A percentile compares a stretch with the other conserved stretches of the same genome.
Conservation (phyloP, 495 filamentous ascomycete genomes). For the Tuber brumale region DNA sequence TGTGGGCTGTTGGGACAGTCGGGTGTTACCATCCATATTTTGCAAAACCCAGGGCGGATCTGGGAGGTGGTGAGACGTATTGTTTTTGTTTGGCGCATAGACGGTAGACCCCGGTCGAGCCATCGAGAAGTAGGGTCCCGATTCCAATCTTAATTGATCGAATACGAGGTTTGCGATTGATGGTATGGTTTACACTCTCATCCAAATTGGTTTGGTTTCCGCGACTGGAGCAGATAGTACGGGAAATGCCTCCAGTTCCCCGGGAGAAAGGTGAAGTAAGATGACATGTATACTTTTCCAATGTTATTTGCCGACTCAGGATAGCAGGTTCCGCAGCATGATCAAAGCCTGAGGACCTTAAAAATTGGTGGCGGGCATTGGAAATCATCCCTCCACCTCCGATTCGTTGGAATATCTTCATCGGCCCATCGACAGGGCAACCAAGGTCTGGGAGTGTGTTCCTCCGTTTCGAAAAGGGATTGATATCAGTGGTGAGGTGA, state of each 20-base stretch:
- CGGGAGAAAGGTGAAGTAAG: conserved; percentile 95
- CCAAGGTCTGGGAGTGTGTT: conserved; percentile 76
- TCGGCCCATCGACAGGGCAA: conserved; percentile 75
- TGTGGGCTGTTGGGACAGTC: conserved; percentile 98
- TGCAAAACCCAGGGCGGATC: conserved; percentile 85
- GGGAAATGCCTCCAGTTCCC: conserved; percentile 98
- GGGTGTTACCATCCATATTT: conserved; percentile 94
- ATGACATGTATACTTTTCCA: conserved; percentile 95
- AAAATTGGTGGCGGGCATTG: conserved; percentile 78
- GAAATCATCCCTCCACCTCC: conserved; percentile 79
- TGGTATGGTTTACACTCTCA: conserved; percentile 56
- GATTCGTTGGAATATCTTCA: conserved; percentile 83
- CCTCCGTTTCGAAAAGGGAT: conserved; percentile 62
- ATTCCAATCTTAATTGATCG: conserved; percentile 64
- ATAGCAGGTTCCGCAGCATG: conserved; percentile 94
- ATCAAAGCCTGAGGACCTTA: conserved; percentile 87
- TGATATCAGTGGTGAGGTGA: conserved; percentile 72
- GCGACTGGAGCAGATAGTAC: conserved; percentile 65
- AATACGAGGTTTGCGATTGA: conserved; percentile 94
- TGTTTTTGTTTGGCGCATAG: conserved; percentile 92
- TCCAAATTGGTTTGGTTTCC: conserved; percentile 8
- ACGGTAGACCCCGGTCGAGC: conserved; percentile 83
- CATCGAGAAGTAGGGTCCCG: conserved; percentile 74
- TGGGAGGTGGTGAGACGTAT: conserved; percentile 72
- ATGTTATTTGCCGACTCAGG: conserved; percentile 94